These are phyloP conservation scores for Posidonia australis DNA, from an alignment of 106 monocot genomes.

Conservation along the genomic window DNA sequence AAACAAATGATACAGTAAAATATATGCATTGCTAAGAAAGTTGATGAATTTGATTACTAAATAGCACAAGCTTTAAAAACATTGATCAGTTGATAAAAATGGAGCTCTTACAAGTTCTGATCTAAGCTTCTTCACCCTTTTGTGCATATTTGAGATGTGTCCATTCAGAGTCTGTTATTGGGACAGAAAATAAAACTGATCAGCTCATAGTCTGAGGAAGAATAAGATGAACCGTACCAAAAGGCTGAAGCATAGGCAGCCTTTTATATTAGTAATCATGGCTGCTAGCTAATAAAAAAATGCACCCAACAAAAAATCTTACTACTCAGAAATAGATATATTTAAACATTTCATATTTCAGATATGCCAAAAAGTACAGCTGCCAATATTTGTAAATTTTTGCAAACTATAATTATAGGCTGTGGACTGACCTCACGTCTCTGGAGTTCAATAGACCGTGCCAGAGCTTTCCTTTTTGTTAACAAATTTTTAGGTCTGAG, in stretches of 20 bases:
- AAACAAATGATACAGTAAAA: neutral
- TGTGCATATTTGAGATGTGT: conserved; percentile 46
- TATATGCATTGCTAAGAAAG: neutral
- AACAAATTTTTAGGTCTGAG: conserved; percentile 89
- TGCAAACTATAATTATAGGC: neutral
- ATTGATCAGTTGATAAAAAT: neutral
- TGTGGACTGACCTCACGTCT: conserved; percentile 49
- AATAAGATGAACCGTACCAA: no score
- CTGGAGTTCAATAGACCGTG: conserved; percentile 91
- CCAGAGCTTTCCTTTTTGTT: conserved; percentile 88
- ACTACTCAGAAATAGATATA: no score
- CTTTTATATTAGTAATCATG: no score
- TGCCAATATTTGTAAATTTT: neutral
- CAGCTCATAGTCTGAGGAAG: no score
- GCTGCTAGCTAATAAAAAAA: no score
- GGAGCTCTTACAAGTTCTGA: conserved; percentile 52
- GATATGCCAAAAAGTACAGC: neutral
- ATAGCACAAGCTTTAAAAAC: neutral
- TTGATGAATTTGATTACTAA: neutral
- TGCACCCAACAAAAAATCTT: no score
- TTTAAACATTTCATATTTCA: no score
- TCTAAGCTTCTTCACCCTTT: conserved; percentile 53
- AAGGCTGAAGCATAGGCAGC: no score
- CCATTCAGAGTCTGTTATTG: conserved; percentile 49
- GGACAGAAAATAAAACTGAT: no score